Evolutionary conservation across 2,329 filamentous ascomycete species (phyloP).

Genomic region (Cytospora piceicola): DNA sequence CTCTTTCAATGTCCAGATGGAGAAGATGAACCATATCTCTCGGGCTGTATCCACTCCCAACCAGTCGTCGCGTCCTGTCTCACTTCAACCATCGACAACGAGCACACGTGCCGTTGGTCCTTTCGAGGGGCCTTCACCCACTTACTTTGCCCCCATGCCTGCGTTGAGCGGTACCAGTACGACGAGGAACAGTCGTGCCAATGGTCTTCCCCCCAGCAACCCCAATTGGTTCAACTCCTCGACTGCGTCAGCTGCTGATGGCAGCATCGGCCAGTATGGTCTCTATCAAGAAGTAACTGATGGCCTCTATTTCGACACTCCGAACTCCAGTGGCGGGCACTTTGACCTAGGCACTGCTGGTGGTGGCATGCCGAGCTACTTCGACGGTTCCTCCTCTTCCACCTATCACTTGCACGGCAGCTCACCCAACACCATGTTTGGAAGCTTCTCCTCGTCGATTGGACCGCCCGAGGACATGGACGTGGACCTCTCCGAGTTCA

Average conservation of each 20-base stretch:
- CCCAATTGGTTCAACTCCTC: neutral
- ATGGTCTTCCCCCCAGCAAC: neutral
- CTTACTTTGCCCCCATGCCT: neutral
- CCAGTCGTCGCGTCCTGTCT: neutral
- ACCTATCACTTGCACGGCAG: conserved; percentile 1
- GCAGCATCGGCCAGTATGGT: neutral
- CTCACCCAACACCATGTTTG: conserved; percentile 8
- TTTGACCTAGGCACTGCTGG: neutral
- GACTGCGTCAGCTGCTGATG: neutral
- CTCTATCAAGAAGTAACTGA: neutral
- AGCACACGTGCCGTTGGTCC: neutral
- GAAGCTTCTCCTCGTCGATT: conserved; percentile 15
- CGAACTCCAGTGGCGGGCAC: no score
- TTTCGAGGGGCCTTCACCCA: neutral
- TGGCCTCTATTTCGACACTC: neutral
- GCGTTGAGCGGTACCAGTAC: neutral
- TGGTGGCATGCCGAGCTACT: neutral
- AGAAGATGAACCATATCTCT: neutral
- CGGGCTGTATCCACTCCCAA: neutral
- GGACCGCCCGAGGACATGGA: conserved; percentile 2
- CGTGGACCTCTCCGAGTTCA: conserved; percentile 9
- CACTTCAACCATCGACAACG: neutral
- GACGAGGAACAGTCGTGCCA: neutral
- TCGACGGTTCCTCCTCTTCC: neutral
- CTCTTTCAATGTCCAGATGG: neutral